phyloP scores from a whole-genome alignment of 2,329 filamentous ascomycete species.

The Didymella pomorum region DNA sequence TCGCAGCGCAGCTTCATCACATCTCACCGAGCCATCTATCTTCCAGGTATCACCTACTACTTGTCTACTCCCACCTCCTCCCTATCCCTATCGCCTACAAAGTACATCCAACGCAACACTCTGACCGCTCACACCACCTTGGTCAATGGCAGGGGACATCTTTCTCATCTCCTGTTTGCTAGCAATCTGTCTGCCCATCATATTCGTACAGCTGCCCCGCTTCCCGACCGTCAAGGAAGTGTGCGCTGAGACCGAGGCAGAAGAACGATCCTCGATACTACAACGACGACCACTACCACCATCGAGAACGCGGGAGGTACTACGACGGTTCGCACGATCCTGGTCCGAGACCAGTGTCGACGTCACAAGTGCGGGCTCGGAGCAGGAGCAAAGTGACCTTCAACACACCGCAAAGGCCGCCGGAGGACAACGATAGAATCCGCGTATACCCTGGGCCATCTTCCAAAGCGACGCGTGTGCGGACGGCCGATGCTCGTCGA shows the following conservation, averaged over 20 bases:
- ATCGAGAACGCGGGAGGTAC: not conserved
- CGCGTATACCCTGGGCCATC: not conserved
- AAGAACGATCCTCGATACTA: slow-evolving; percentile 27
- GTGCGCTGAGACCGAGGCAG: slow-evolving; percentile 20
- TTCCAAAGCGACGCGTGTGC: slow-evolving; percentile 21
- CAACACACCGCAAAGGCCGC: not conserved
- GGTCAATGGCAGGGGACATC: slow-evolving; percentile 14
- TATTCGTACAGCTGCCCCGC: slow-evolving; percentile 35
- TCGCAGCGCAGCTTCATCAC: not conserved
- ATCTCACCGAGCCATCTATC: not conserved
- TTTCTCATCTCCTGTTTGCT: slow-evolving; percentile 31
- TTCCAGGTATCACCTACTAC: not conserved
- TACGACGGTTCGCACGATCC: slow-evolving; percentile 20
- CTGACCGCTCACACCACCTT: not conserved
- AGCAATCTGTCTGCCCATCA: slow-evolving; percentile 35
- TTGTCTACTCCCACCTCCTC: not conserved
- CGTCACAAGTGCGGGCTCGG: not conserved
- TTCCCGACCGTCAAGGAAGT: slow-evolving; percentile 8
- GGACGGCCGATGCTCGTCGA: slow-evolving; percentile 17
- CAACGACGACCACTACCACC: slow-evolving; percentile 12
- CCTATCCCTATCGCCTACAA: not conserved
- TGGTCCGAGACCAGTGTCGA: slow-evolving; percentile 2
- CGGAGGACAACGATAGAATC: not conserved
- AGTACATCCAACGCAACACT: not conserved
- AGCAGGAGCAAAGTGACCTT: slow-evolving; percentile 3